Percentiles rank a stretch among this genome's conserved stretches.
phyloP scores from a whole-genome alignment of 1,139 yeast genomes.

The Meyerozyma sp. region DNA sequence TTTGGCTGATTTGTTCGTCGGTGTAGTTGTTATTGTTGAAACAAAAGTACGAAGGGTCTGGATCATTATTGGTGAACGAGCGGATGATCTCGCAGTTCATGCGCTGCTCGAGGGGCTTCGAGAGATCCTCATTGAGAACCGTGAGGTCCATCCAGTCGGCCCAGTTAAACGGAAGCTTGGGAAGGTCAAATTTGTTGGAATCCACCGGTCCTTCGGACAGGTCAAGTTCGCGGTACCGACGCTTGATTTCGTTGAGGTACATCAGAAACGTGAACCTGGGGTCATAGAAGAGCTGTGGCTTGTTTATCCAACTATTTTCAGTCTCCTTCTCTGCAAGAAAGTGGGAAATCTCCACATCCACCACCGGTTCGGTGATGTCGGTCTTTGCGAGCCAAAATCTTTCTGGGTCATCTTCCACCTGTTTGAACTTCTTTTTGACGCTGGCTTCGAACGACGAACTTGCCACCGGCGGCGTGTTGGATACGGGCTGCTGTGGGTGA shows the following conservation, averaged over 20 bases:
- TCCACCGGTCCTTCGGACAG: slow-evolving; percentile 4
- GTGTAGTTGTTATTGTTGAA: slow-evolving; percentile 4
- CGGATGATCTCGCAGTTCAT: slow-evolving; percentile 11
- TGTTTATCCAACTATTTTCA: slow-evolving; percentile 13
- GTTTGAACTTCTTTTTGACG: slow-evolving; percentile 4
- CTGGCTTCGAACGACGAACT: slow-evolving; percentile 5
- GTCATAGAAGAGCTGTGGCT: slow-evolving; percentile 10
- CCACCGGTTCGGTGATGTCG: slow-evolving; percentile 6
- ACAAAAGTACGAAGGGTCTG: slow-evolving; percentile 14
- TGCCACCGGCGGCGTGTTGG: slow-evolving; percentile 1
- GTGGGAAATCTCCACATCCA: slow-evolving; percentile 5
- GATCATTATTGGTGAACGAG: slow-evolving; percentile 9
- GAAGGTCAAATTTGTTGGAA: slow-evolving; percentile 12
- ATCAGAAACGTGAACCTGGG: slow-evolving; percentile 14
- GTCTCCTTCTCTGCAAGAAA: slow-evolving; percentile 13
- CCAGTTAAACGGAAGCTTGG: slow-evolving; percentile 16
- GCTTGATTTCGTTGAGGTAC: slow-evolving; percentile 8
- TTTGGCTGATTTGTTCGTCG: slow-evolving; percentile 5
- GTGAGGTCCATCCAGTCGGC: slow-evolving; percentile 16
- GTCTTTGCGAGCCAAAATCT: slow-evolving; percentile 13
- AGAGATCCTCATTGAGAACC: slow-evolving; percentile 6
- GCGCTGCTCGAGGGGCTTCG: slow-evolving; percentile 6
- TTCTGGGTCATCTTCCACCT: slow-evolving; percentile 7
- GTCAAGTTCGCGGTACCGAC: background rate
- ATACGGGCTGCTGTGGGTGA: slow-evolving; percentile 5